Evolutionary conservation across 306 rosid genomes (phyloP), one percentile per base, ranked within the genome.

Genomic region (Notholithocarpus densiflorus): DNA sequence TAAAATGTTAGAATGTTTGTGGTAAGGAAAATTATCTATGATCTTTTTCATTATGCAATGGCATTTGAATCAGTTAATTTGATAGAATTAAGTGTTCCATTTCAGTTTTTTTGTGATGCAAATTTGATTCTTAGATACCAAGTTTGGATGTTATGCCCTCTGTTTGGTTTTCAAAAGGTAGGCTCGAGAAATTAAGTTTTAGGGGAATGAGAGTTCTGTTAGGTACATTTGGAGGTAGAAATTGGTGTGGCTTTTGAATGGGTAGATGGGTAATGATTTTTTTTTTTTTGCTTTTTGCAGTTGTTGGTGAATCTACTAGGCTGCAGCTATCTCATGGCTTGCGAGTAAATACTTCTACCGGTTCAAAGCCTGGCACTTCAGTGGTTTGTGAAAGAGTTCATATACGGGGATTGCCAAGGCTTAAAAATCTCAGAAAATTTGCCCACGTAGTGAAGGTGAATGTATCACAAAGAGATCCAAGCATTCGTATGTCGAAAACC

Each of bases 301-400:
- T 48, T 89, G 79, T 89, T 81, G 40, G 77, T 61, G 83, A 80
- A 80, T 85, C 86, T 59, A 68, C 85, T 29, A 75, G 87, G 45
- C 31, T 92, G 80, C 92, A 75, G 73, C 77, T 95, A 68, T 89
- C 89, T 27, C 78, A 12, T 66, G 98, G 92, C 45, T 74, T 85
- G 62, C 89, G 83, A 19, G 90, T 95, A 56, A 78, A 70, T 64
- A 87, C 85, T 24, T 89, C 97, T 74, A 92, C 96, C 6, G 92
- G 96, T 31, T 79, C 87, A 40, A 95, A 84, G 87, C 89, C 88
- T 5, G 96, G 94, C 37, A 79, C 82, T 73, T 72, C 75, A 43
- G 84, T 90, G 81, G 27, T 84, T 73, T 88, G 92, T 23, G 96
- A 91, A 83, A 89, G 98, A 90, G 85, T 92, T 80, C 79, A 81